Conservation (phyloP, 257 asterid genomes). For the Prunella vulgaris region DNA sequence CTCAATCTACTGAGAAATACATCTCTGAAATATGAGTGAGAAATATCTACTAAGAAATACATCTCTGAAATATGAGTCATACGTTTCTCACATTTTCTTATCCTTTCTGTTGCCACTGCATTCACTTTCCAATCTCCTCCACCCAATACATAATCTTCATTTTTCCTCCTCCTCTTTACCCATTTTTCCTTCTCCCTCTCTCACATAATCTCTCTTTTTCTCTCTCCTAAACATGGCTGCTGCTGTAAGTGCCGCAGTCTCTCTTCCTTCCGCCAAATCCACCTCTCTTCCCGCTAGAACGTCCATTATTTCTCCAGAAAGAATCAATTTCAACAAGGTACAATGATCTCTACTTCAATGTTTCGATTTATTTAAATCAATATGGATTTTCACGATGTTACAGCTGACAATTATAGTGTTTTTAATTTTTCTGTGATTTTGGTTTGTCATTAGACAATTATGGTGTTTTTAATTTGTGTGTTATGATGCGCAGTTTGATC, state of each 20-base stretch:
- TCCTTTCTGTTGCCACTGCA: slow-evolving; percentile 25
- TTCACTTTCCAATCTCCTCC: slow-evolving; percentile 41
- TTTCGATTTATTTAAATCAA: not conserved
- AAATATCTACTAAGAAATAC: not conserved
- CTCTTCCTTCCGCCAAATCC: slow-evolving; percentile 76
- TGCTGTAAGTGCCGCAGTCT: slow-evolving; percentile 90
- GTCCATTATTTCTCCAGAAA: slow-evolving; percentile 54
- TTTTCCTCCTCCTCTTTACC: slow-evolving; percentile 9
- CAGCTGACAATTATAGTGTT: no score
- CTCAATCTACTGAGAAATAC: not conserved
- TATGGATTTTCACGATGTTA: not conserved
- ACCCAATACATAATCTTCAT: slow-evolving; percentile 37
- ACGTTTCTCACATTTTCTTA: slow-evolving; percentile 20
- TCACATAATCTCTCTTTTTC: slow-evolving; percentile 9
- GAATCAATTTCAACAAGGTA: slow-evolving; percentile 72
- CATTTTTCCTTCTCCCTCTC: not conserved
- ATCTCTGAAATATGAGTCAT: slow-evolving; percentile 4
- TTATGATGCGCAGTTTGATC: not conserved
- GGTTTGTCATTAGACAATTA: not conserved
- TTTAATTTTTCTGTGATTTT: not conserved
- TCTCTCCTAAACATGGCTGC: slow-evolving; percentile 59
- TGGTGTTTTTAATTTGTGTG: not conserved
- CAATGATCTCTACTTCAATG: not conserved
- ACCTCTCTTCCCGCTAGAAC: slow-evolving; percentile 54
- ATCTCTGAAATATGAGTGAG: not conserved